Conservation (phyloP, 192 early-diverging fungal species). For the Chytriomyces sp. region DNA sequence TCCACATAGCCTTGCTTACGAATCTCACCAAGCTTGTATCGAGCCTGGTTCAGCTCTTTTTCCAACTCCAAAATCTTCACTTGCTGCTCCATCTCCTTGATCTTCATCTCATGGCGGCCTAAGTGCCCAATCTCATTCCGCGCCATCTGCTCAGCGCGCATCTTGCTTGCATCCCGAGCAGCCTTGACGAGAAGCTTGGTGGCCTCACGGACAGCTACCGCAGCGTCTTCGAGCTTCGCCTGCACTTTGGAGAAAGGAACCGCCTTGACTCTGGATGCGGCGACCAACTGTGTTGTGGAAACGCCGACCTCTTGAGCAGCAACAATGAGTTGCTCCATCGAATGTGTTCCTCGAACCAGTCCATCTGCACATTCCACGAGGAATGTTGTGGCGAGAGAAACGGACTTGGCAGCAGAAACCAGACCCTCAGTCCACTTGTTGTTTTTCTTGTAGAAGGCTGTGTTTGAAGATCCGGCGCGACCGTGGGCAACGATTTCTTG, state of each 20-base stretch:
- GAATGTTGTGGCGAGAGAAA: constrained; percentile 88
- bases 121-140: constrained; percentile 71
- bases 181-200: constrained; percentile 88
- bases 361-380: constrained; percentile 97
- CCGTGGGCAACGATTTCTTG: constrained; percentile 97
- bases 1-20: constrained; percentile 74
- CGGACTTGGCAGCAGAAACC: constrained; percentile 93
- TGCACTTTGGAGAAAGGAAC: constrained; percentile 91
- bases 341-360: constrained; percentile 85
- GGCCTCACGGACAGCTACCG: constrained; percentile 91
- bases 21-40: constrained; percentile 90
- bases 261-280: constrained; percentile 94
- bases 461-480: constrained; percentile 65
- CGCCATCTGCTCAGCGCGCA: constrained; percentile 52
- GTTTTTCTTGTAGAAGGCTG: constrained; percentile 99
- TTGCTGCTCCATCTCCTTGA: constrained; percentile 97
- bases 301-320: constrained; percentile 96
- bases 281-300: constrained; percentile 94
- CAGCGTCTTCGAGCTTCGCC: constrained; percentile 89
- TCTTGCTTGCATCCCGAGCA: constrained; percentile 80
- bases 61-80: constrained; percentile 95
- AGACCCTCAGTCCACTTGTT: constrained; percentile 99
- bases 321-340: constrained; percentile 95
- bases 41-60: constrained; percentile 83
- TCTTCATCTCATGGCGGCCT: constrained; percentile 91